These are phyloP conservation scores for Dictyostelium brefeldianum DNA, from an alignment of 78 protist genomes.

Conservation along the genomic window DNA sequence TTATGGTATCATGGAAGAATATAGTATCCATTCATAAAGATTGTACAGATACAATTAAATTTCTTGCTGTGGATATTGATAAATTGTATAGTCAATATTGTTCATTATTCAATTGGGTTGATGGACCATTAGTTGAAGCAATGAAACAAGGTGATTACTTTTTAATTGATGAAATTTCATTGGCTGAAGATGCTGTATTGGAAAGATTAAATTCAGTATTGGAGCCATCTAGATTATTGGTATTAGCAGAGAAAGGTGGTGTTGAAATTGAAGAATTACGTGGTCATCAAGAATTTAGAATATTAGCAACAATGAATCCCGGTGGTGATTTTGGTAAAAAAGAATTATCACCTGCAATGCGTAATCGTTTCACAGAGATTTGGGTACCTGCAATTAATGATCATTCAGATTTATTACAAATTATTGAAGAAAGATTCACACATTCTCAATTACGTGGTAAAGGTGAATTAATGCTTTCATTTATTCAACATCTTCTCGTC, in stretches of 20 bases:
- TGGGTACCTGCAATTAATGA: constrained; percentile 94
- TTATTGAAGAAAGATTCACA: constrained; percentile 73
- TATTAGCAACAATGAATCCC: constrained; percentile 99
- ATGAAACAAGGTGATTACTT: constrained; percentile 96
- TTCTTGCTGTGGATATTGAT: constrained; percentile 8
- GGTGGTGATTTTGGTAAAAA: constrained; percentile 99
- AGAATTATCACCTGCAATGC: constrained; percentile 99
- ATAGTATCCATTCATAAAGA: not conserved
- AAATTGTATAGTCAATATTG: constrained; percentile 27
- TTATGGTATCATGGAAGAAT: not conserved
- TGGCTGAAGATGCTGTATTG: constrained; percentile 99
- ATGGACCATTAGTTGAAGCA: constrained; percentile 98
- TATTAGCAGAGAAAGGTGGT: constrained; percentile 95
- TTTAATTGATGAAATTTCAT: constrained; percentile 98
- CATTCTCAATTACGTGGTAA: not conserved
- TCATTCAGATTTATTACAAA: constrained; percentile 77
- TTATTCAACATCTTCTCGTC: constrained; percentile 47
- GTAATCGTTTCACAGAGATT: constrained; percentile 96
- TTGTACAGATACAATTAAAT: not conserved
- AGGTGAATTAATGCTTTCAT: constrained; percentile 56
- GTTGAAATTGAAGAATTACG: constrained; percentile 76
- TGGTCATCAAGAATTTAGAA: constrained; percentile 87
- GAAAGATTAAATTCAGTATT: constrained; percentile 99
- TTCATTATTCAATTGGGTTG: constrained; percentile 97
- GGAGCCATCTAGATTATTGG: constrained; percentile 95